These are phyloP conservation scores for Handroanthus guayacan DNA, from an alignment of 257 asterid genomes.

Conservation along the genomic window DNA sequence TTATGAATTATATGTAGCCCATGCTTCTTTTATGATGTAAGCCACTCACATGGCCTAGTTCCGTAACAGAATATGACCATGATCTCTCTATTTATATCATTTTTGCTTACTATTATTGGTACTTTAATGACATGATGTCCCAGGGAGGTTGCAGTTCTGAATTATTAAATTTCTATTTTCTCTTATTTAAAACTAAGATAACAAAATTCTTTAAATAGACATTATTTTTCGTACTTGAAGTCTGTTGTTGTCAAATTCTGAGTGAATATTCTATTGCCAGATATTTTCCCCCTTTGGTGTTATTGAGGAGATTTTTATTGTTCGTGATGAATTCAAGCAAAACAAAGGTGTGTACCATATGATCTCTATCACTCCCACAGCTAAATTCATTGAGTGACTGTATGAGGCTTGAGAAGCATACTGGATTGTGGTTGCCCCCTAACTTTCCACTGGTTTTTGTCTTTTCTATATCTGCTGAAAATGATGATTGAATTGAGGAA, in stretches of 20 bases:
- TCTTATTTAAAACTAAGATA: constrained; percentile 8
- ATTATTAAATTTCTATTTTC: neutral
- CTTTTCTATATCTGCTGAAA: constrained; percentile 10
- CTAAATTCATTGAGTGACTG: constrained; percentile 26
- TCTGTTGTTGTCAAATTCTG: constrained; percentile 32
- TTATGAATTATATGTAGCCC: constrained; percentile 18
- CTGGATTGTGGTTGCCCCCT: constrained; percentile 3
- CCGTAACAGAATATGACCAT: neutral
- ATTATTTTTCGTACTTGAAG: constrained; percentile 7
- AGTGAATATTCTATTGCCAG: constrained; percentile 51
- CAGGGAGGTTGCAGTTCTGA: neutral
- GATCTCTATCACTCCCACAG: constrained; percentile 26
- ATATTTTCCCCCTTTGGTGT: constrained; percentile 82
- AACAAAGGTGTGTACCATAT: constrained; percentile 66
- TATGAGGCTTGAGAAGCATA: constrained; percentile 26
- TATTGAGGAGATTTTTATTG: constrained; percentile 74
- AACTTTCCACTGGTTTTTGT: constrained; percentile 17
- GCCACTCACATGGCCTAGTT: neutral
- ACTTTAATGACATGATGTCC: neutral
- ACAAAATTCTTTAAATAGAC: neutral
- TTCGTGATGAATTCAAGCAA: constrained; percentile 77
- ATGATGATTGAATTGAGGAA: constrained; percentile 18
- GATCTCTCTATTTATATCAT: neutral
- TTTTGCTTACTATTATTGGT: neutral
- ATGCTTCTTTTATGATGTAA: constrained; percentile 22